Percentiles rank a stretch among this genome's conserved stretches.
Conservation (phyloP, 352 stramenopile genomes). For the Albugo laibachii region DNA sequence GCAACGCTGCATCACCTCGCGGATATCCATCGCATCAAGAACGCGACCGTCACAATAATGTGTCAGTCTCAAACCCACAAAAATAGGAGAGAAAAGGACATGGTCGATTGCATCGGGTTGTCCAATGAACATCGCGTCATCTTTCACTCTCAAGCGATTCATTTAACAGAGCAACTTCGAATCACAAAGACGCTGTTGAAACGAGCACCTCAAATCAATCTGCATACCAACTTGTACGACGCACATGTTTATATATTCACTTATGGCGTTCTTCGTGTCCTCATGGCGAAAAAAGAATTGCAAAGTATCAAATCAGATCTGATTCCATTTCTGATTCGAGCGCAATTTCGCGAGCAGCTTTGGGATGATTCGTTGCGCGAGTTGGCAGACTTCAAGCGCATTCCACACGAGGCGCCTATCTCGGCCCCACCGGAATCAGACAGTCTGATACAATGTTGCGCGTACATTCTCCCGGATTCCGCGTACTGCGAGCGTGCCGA, state of each 20-base stretch:
- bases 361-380: slow-evolving; percentile 30
- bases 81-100: slow-evolving; percentile 52
- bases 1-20: slow-evolving; percentile 61
- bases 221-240: slow-evolving; percentile 68
- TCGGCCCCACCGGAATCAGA: slow-evolving; percentile 29
- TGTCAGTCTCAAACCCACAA: slow-evolving; percentile 40
- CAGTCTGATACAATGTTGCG: slow-evolving; percentile 57
- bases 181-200: slow-evolving; percentile 59
- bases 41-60: slow-evolving; percentile 71
- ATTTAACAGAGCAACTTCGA: slow-evolving; percentile 68
- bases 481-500: slow-evolving; percentile 64
- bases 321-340: slow-evolving; percentile 50
- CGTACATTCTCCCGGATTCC: slow-evolving; percentile 45
- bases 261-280: slow-evolving; percentile 56
- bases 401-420: slow-evolving; percentile 35
- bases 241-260: slow-evolving; percentile 74
- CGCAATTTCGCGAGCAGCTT: slow-evolving; percentile 49
- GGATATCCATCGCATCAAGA: slow-evolving; percentile 64
- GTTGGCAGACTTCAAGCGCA: slow-evolving; percentile 21
- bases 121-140: slow-evolving; percentile 49
- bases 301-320: slow-evolving; percentile 68
- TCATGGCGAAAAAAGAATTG: slow-evolving; percentile 72
- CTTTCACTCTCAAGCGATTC: slow-evolving; percentile 41
- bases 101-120: slow-evolving; percentile 64
- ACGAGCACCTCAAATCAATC: slow-evolving; percentile 38